Base-by-base conservation (phyloP, 495 filamentous ascomycete genomes). In the Parachaetomium inaequale region DNA sequence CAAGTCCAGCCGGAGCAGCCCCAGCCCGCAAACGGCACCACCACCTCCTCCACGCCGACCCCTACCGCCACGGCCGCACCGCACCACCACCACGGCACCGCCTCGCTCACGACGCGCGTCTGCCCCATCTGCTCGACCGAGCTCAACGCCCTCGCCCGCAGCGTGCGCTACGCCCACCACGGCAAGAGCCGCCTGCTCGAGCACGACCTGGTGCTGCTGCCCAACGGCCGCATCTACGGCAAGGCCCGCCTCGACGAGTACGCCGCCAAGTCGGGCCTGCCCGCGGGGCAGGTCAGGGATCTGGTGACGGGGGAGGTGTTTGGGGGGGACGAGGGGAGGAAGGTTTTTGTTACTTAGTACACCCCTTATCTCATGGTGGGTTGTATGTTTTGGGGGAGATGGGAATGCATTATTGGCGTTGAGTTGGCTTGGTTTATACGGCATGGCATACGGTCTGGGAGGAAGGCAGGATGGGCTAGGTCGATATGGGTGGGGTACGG, bases 91-190 rank as follows among this genome's bases (percentile, higher is more conserved):
- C 59, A 76, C 70, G 15, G 70, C 59, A 70, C 72, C 28, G 53
- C 76, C 2, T 73, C 71, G 21, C 66, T 79, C 29, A 74, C 74
- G 3, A 68, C 75, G 1, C 75, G 68, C 61, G 85, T 96, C 49
- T 98, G 94, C 68, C 95, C 94, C 5, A 98, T 98, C 70, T 98
- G 94, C 77, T 91, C 87, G 42, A 94, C 88, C 3, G 94, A 98
- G 72, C 81, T 98, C 58, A 97, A 98, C 72, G 90, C 90, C 62
- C 82, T 98, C 34, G 94, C 94, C 17, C 81, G 87, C 43, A 87
- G 86, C 68, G 87, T 98, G 60, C 94, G 94, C 15, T 96, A 97
- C 68, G 94, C 94, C 25, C 88, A 96, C 65, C 94, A 98, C 71
- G 88, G 87, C 49, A 94, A 95, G 79, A 96, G 92, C 71, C 87